Percentiles rank a stretch among this genome's conserved stretches.
Conservation (phyloP, 2,329 filamentous ascomycete species). For the Ascochyta clinopodiicola region DNA sequence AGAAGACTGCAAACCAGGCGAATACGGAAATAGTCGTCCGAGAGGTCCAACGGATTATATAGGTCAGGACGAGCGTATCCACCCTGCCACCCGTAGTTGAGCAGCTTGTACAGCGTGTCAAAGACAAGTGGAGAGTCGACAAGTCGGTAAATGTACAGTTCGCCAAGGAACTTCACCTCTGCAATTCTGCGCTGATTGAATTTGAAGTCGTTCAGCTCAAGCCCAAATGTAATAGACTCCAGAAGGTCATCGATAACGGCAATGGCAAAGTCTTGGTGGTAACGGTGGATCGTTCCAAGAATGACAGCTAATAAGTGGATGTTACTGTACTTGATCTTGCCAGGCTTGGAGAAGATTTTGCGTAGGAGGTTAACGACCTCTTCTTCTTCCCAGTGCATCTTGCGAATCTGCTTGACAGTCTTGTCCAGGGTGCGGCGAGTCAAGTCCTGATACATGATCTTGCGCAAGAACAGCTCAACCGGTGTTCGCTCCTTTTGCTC, state of each 20-base stretch:
- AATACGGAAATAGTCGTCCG: slow-evolving; percentile 96
- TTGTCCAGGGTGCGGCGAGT: slow-evolving; percentile 94
- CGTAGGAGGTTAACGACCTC: slow-evolving; percentile 82
- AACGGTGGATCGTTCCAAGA: slow-evolving; percentile 84
- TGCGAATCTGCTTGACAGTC: slow-evolving; percentile 90
- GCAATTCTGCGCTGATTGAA: slow-evolving; percentile 94
- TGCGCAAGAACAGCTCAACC: slow-evolving; percentile 89
- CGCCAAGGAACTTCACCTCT: slow-evolving; percentile 94
- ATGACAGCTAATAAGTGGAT: slow-evolving; percentile 92
- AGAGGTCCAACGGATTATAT: slow-evolving; percentile 79
- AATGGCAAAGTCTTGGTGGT: slow-evolving; percentile 90
- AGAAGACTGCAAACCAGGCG: slow-evolving; percentile 86
- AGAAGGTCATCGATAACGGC: slow-evolving; percentile 90
- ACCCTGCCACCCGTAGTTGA: slow-evolving; percentile 86
- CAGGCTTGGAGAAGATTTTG: slow-evolving; percentile 94
- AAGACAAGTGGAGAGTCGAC: slow-evolving; percentile 95
- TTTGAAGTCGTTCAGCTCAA: slow-evolving; percentile 97
- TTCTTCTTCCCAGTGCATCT: slow-evolving; percentile 95
- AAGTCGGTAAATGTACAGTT: slow-evolving; percentile 97
- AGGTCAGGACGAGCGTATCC: slow-evolving; percentile 82
- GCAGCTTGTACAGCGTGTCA: slow-evolving; percentile 90
- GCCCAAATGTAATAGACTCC: slow-evolving; percentile 83
- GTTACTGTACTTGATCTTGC: slow-evolving; percentile 97
- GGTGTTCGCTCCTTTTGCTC: slow-evolving; percentile 96
- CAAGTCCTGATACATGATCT: slow-evolving; percentile 91